Base-by-base conservation (phyloP, 148 eudicot genomes). In the Salicornia ramosissima region DNA sequence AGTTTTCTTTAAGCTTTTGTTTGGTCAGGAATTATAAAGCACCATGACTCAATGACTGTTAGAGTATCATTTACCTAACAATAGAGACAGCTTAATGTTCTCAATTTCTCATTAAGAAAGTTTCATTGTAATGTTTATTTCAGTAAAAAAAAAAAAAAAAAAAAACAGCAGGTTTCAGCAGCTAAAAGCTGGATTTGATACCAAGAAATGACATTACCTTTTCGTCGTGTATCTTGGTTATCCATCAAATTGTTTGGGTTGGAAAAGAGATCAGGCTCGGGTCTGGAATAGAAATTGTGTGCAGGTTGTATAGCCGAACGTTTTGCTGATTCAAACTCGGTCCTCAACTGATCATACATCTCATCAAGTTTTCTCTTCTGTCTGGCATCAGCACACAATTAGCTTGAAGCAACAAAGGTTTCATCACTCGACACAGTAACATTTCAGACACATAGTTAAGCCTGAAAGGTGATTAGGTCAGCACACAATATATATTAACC, bases 281-380 rank as follows among this genome's bases (percentile, higher is more conserved):
- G 57, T 77, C 90, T 77, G 39, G 90, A 74, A 68, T 77, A 90
- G 84, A 88, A 90, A 64, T 80, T 86, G 70, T 75, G 81, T 55
- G 89, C 88, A 50, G 98, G 96, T 64, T 88, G 89, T 78, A 93
- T 86, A 67, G 98, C 90, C 75, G 90, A 73, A 58, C 95, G 85
- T 74, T 93, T 93, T 29, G 75, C 64, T 1, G 91, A 88, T 65
- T 92, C 98, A 40, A 72, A 86, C 79, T 90, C 98, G 67, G 78
- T 82, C 85, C 96, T 92, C 86, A 88, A 57, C 74, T 88, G 91
- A 71, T 92, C 98, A 80, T 92, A 92, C 98, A 92, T 90, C 79
- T 92, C 98, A 75, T 92, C 98, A 65, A 92, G 98, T 77, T 92
- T 92, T 72, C 93, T 81, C 80, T 92, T 92, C 75, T 90, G 98